Percentiles rank a stretch among this genome's conserved stretches.
Conservation (phyloP, 2,329 filamentous ascomycete species). For the Colletotrichum liriopes region DNA sequence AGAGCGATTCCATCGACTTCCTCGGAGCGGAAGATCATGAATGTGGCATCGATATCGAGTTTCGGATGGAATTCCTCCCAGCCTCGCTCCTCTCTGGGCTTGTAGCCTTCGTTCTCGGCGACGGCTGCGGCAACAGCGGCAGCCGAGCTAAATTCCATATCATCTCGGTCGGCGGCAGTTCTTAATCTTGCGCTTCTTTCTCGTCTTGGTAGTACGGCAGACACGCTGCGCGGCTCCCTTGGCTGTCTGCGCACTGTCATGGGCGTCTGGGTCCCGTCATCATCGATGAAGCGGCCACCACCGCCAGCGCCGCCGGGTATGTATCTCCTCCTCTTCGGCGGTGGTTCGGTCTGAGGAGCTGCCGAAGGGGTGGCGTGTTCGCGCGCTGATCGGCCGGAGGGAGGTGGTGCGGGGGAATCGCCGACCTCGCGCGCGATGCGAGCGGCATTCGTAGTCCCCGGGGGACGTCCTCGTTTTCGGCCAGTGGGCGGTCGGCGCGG, state of each 20-base stretch:
- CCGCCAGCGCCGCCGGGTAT: conserved; percentile 90
- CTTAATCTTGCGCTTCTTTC: conserved; percentile 72
- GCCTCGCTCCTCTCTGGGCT: conserved; percentile 94
- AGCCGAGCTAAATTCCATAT: conserved; percentile 86
- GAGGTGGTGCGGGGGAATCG: conserved; percentile 50
- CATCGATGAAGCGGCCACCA: conserved; percentile 86
- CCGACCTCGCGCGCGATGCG: conserved; percentile 57
- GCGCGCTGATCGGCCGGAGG: conserved; percentile 53
- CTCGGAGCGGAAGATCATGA: conserved; percentile 85
- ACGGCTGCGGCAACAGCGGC: conserved; percentile 90
- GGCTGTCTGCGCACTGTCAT: conserved; percentile 54
- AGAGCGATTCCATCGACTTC: conserved; percentile 84
- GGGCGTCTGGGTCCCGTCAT: conserved; percentile 73
- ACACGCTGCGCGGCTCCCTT: conserved; percentile 52
- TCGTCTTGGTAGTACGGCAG: conserved; percentile 67
- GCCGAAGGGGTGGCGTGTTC: conserved; percentile 44
- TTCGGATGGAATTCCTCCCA: conserved; percentile 99
- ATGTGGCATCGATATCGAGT: conserved; percentile 87
- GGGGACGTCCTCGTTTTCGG: conserved; percentile 64
- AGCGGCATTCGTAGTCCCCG: conserved; percentile 59
- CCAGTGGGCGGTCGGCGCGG: conserved; percentile 60
- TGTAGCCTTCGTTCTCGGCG: conserved; percentile 95
- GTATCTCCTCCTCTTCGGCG: conserved; percentile 82
- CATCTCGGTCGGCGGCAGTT: conserved; percentile 68
- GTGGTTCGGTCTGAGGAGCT: conserved; percentile 64